phyloP scores from a whole-genome alignment of 1,284 basidiomycete species.

The Phaffia rhodozyma region DNA sequence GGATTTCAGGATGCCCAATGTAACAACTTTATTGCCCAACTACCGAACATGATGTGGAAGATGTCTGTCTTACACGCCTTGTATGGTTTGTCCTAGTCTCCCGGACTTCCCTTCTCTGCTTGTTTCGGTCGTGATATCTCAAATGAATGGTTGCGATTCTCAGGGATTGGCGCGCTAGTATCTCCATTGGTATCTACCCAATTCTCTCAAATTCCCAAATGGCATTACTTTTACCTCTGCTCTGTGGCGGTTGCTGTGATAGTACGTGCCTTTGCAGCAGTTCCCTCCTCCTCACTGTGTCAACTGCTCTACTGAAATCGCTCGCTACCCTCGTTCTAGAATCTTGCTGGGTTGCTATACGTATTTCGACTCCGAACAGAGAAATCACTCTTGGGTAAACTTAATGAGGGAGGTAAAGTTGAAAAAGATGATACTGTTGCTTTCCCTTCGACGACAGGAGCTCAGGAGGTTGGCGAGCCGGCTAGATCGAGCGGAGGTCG shows the following conservation, averaged over 20 bases:
- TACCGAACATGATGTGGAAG: conserved; percentile 1
- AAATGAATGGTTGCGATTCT: neutral
- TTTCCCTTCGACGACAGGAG: no score
- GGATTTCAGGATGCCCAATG: conserved; percentile 6
- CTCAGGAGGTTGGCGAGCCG: no score
- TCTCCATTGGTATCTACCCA: conserved; percentile 2
- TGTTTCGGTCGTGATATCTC: neutral
- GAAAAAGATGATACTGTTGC: no score
- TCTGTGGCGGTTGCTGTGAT: neutral
- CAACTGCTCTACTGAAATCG: no score
- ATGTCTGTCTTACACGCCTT: neutral
- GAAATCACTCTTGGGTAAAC: no score
- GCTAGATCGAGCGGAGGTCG: no score
- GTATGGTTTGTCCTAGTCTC: neutral
- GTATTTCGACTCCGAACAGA: neutral
- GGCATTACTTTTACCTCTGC: conserved; percentile 3
- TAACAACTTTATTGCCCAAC: conserved; percentile 2
- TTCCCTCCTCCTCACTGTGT: no score
- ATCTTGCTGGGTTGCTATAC: neutral
- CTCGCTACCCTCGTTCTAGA: neutral
- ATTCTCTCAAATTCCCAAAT: neutral
- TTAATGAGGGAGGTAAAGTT: no score
- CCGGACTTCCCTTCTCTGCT: neutral
- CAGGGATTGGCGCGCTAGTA: neutral
- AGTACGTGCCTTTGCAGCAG: no score